Evolutionary conservation across 352 stramenopile genomes (phyloP), one percentile per base, ranked within the genome.

Genomic region (Globisporangium takayamanum): DNA sequence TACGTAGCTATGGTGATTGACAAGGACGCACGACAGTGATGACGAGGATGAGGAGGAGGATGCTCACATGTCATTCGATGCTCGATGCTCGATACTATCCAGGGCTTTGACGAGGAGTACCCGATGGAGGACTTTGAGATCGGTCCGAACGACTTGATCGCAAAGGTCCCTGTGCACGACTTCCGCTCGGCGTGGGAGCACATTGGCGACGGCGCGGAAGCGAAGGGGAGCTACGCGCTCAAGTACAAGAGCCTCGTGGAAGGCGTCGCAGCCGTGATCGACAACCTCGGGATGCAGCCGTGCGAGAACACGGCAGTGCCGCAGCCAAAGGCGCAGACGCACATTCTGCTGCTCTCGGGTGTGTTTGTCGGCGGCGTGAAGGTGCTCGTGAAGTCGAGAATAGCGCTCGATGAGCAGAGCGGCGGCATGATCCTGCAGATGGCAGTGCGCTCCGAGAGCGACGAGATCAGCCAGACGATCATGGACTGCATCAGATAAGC

Each of bases 81-180:
- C 51, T 60, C 37, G 45, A 56, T 41, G 42, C 16, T 30, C 28
- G 28, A 33, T 33, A 33, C 28, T 33, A 33, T 5, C 52, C 49
- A 92, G 64, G 90, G 92, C 10, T 99, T 97, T 70, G 84, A 98
- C 55, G 98, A 99, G 73, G 97, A 99, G 63, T 99, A 99, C 70
- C 89, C 96, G 5, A 85, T 99, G 64, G 97, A 99, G 69, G 89
- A 98, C 66, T 81, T 99, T 50, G 92, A 98, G 54, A 89, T 99
- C 45, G 69, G 78, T 26, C 89, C 95, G 6, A 91, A 88, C 42
- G 97, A 99, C 67, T 97, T 99, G 67, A 98, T 99, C 84, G 95
- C 92, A 0, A 99, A 98, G 78, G 89, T 98, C 14, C 76, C 81
- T 7, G 80, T 99, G 50, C 88, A 86, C 41, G 96, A 99, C 66